Evolutionary conservation across 805 yeast genomes (phyloP).

Genomic region (Myxozyma neotropica): DNA sequence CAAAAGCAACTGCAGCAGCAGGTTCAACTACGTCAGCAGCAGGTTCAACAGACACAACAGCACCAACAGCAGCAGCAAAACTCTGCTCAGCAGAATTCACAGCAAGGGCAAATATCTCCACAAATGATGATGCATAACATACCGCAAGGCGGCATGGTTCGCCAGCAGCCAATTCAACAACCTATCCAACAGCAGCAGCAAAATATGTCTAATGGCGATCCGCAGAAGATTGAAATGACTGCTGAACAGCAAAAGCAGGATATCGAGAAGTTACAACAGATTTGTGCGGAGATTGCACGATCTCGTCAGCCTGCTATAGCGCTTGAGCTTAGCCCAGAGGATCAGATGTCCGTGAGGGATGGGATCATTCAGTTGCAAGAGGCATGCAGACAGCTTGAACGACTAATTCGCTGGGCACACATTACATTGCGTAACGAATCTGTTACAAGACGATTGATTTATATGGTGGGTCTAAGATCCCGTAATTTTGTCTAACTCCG

Average conservation of each 20-base stretch:
- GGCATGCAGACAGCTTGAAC: constrained; percentile 27
- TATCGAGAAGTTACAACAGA: constrained; percentile 16
- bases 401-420: constrained; percentile 26
- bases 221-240: neutral
- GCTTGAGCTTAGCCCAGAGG: constrained; percentile 24
- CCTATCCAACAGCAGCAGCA: neutral
- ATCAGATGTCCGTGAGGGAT: constrained; percentile 13
- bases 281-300: constrained; percentile 21
- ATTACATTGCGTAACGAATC: constrained; percentile 23
- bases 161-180: constrained; percentile 2
- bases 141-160: neutral
- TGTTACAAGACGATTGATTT: constrained; percentile 21
- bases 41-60: constrained; percentile 6
- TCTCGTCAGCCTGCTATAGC: constrained; percentile 11
- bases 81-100: constrained; percentile 1
- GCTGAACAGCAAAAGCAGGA: constrained; percentile 26
- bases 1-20: constrained; percentile 25
- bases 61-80: constrained; percentile 15
- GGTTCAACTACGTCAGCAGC: neutral
- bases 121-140: neutral
- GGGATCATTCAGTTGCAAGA: constrained; percentile 21
- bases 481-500: no score
- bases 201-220: neutral
- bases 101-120: constrained; percentile 7
- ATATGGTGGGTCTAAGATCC: constrained; percentile 18